Evolutionary conservation across 139 green algal species (phyloP), one percentile per base, ranked within the genome.

Genomic region (Choricystis sp.): DNA sequence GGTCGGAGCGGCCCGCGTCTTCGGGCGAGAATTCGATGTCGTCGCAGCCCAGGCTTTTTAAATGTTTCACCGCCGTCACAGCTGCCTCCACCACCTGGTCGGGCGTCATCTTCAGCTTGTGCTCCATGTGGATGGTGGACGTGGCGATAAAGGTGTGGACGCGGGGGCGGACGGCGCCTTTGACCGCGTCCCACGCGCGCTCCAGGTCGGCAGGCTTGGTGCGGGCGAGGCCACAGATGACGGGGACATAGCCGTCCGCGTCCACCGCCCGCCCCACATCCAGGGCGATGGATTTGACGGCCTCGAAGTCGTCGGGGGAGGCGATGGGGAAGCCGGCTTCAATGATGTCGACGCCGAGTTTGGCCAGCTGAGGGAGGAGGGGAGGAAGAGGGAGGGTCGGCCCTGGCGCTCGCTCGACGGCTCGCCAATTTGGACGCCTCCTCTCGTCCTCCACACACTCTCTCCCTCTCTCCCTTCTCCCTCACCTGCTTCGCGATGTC

Each of bases 141-240:
- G 93, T 99, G 40, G 93, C 93, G 55, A 99, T 91, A 77, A 99
- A 98, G 31, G 85, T 94, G 78, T 99, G 93, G 66, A 99, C 92
- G 2, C 93, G 77, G 1, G 93, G 93, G 26, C 77, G 72, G 74
- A 83, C 80, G 56, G 93, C 93, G 49, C 62, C 26, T 27, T 64
- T 64, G 26, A 88, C 81, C 29, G 71, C 82, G 23, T 87, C 78
- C 82, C 82, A 89, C 52, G 81, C 70, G 27, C 58, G 62, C 23
- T 83, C 69, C 29, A 89, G 78, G 66, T 89, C 81, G 62, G 48
- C 67, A 30, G 70, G 64, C 58, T 83, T 81, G 4, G 87, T 90
- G 29, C 92, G 76, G 0, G 87, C 89, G 0, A 99, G 86, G 59
- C 92, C 93, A 79, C 93, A 99, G 72, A 99, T 99, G 63, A 97